Evolutionary conservation across 2,329 filamentous ascomycete genomes (phyloP), one percentile per base, ranked within the genome.

Genomic region (Aspergillus quadricinctus): DNA sequence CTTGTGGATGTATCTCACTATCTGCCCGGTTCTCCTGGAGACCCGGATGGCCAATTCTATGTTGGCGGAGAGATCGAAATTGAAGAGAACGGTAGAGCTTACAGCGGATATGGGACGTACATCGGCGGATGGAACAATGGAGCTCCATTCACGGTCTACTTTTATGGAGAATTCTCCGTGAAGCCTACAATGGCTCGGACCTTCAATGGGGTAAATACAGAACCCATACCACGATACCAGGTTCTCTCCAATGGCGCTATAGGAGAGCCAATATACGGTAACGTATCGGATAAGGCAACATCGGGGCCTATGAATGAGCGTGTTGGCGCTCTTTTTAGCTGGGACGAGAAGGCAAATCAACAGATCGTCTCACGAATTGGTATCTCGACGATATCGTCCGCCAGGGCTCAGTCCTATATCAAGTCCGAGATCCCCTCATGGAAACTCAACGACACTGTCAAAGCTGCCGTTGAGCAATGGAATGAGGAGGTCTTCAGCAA

Each of bases 311-410:
- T 74, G 62, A 76, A 67, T 35, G 69, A 85, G 3, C 82, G 84
- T 0, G 81, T 81, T 0, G 87, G 87, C 3, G 85, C 79, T 0
- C 61, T 83, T 0, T 88, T 86, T 69, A 80, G 83, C 40, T 80
- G 84, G 55, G 86, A 88, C 58, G 68, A 79, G 21, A 77, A 78
- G 11, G 69, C 75, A 1, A 69, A 66, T 49, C 72, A 76, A 3
- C 78, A 82, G 5, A 80, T 90, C 11, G 72, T 80, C 7, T 86
- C 81, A 4, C 80, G 87, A 40, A 83, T 88, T 14, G 87, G 87
- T 0, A 75, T 88, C 14, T 89, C 86, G 54, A 87, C 88, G 67
- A 85, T 89, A 63, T 88, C 84, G 61, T 71, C 72, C 2, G 78
- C 80, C 1, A 81, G 85, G 69, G 88, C 88, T 1, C 90, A 86